phyloP scores from a whole-genome alignment of 2,329 filamentous ascomycete species.

The Claviceps capensis region DNA sequence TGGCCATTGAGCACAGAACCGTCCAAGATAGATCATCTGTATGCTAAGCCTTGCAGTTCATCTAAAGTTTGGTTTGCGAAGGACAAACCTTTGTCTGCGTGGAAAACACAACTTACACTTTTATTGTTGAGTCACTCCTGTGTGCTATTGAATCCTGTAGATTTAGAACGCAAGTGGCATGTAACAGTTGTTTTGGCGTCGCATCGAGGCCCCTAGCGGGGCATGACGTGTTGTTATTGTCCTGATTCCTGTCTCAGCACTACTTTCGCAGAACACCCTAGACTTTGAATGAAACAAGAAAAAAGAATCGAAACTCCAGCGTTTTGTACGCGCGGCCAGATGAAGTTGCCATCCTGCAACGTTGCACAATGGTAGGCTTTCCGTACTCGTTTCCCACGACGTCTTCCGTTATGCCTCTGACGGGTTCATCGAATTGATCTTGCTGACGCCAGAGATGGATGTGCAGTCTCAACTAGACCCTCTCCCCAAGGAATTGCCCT shows the following conservation, averaged over 20 bases:
- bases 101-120: background rate
- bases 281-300: background rate
- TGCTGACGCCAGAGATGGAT: background rate
- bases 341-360: background rate
- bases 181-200: background rate
- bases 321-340: background rate
- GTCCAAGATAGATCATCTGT: background rate
- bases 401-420: background rate
- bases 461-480: conserved; percentile 74
- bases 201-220: background rate
- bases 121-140: background rate
- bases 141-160: background rate
- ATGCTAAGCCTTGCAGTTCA: background rate
- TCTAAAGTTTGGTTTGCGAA: background rate
- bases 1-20: background rate
- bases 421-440: conserved; percentile 15
- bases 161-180: background rate
- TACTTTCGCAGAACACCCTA: background rate
- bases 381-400: background rate
- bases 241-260: background rate
- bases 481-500: conserved; percentile 72
- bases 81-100: background rate
- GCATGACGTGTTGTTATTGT: background rate
- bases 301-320: too few relatives aligned
- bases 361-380: background rate